phyloP scores from a whole-genome alignment of 2,329 filamentous ascomycete species.

The Pestalotiopsis sp. region DNA sequence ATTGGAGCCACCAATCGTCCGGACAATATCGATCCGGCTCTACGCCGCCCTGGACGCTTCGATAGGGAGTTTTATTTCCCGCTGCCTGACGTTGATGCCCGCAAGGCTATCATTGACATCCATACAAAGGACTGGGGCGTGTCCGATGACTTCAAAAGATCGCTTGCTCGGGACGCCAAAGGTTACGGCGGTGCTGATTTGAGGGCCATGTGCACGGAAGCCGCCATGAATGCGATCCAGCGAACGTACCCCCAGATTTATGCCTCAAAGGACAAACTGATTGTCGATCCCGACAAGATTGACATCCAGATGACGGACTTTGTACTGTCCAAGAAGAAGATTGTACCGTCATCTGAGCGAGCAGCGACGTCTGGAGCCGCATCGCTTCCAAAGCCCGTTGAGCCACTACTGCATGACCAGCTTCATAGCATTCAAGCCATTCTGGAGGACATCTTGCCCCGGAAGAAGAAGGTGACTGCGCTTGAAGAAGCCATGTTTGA shows the following conservation, averaged over 20 bases:
- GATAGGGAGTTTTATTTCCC: slow-evolving; percentile 99
- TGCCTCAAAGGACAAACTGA: slow-evolving; percentile 82
- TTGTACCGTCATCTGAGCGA: slow-evolving; percentile 91
- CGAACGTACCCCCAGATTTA: slow-evolving; percentile 97
- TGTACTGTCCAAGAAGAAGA: slow-evolving; percentile 95
- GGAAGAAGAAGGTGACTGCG: slow-evolving; percentile 84
- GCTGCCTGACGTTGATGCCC: slow-evolving; percentile 77
- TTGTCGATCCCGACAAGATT: slow-evolving; percentile 85
- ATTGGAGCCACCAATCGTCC: slow-evolving; percentile 98
- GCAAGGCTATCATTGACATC: slow-evolving; percentile 89
- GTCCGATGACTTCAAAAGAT: slow-evolving; percentile 75
- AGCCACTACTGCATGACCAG: slow-evolving; percentile 77
- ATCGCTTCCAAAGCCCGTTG: slow-evolving; percentile 77
- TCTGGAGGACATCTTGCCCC: slow-evolving; percentile 77
- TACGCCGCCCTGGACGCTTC: slow-evolving; percentile 90
- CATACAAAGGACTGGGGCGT: slow-evolving; percentile 95
- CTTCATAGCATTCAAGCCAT: slow-evolving; percentile 69
- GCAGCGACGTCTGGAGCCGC: slow-evolving; percentile 84
- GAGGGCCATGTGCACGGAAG: slow-evolving; percentile 92
- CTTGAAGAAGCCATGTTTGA: slow-evolving; percentile 93
- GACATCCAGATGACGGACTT: slow-evolving; percentile 91
- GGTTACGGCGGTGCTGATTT: slow-evolving; percentile 97
- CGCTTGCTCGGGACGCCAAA: slow-evolving; percentile 86
- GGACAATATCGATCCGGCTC: slow-evolving; percentile 94
- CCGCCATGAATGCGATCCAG: slow-evolving; percentile 93